Conservation (phyloP, 1,284 basidiomycete genomes). For the Cystobasidiaceae sp. region DNA sequence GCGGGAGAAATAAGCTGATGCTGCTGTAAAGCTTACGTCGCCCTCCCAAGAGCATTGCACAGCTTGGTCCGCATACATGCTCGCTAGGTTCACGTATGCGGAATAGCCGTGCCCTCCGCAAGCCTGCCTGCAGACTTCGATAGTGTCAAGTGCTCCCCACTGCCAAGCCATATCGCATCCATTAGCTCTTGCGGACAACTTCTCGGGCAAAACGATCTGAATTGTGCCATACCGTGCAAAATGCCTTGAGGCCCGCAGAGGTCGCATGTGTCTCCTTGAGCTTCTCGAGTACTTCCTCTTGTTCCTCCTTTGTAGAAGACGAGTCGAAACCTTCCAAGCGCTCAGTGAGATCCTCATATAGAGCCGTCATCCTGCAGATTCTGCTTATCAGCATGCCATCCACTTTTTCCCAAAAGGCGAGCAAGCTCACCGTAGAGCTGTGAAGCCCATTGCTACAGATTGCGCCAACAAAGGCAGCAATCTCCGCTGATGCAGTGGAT, state of each 20-base stretch:
- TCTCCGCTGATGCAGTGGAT: slow-evolving; percentile 58
- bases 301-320: slow-evolving; percentile 43
- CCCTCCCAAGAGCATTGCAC: slow-evolving; percentile 58
- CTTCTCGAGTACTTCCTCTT: slow-evolving; percentile 49
- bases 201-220: neutral
- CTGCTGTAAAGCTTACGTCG: slow-evolving; percentile 45
- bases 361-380: slow-evolving; percentile 42
- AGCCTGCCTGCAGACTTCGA: slow-evolving; percentile 55
- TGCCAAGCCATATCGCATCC: neutral
- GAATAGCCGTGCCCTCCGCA: slow-evolving; percentile 58
- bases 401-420: too few species aligned
- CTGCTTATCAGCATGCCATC: too few species aligned
- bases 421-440: slow-evolving; percentile 43
- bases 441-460: slow-evolving; percentile 56
- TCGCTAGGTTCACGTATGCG: slow-evolving; percentile 54
- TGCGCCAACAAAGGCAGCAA: slow-evolving; percentile 56
- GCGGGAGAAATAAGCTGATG: neutral
- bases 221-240: slow-evolving; percentile 50
- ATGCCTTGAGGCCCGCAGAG: slow-evolving; percentile 57
- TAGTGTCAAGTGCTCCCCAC: slow-evolving; percentile 55
- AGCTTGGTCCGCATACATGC: slow-evolving; percentile 55
- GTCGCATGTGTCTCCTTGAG: slow-evolving; percentile 58
- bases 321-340: slow-evolving; percentile 54
- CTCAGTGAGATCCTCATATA: slow-evolving; percentile 50
- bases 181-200: neutral